Percentiles rank a stretch among this genome's conserved stretches.
Conservation (phyloP, 805 yeast genomes). For the Lipomyces mesembrius region DNA sequence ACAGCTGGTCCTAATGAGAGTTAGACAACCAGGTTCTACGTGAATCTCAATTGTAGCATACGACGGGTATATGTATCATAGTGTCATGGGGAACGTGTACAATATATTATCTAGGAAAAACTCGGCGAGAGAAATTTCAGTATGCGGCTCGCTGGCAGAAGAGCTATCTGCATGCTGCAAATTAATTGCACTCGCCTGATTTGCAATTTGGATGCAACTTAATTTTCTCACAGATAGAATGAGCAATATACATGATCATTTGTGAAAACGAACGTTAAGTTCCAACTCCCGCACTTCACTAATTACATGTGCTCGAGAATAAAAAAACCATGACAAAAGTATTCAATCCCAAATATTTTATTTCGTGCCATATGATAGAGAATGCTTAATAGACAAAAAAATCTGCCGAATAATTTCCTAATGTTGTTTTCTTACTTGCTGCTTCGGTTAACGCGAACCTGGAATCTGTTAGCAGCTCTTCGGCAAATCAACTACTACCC, state of each 20-base stretch:
- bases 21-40: background rate
- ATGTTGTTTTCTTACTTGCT: conserved; percentile 5
- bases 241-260: background rate
- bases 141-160: background rate
- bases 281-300: background rate
- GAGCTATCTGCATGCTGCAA: background rate
- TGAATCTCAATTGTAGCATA: background rate
- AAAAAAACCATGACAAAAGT: background rate
- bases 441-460: conserved; percentile 31
- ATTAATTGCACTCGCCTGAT: too few species aligned
- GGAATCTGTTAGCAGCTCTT: background rate
- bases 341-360: background rate
- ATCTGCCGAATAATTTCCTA: background rate
- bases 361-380: background rate
- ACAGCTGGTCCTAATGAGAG: conserved; percentile 18
- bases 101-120: background rate
- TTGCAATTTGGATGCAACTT: background rate
- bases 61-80: background rate
- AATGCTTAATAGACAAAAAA: background rate
- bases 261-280: background rate
- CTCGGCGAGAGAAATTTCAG: background rate
- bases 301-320: background rate
- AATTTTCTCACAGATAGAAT: background rate
- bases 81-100: background rate
- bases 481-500: background rate